Percentiles rank a stretch among this genome's conserved stretches.
Conservation (phyloP, 2,329 filamentous ascomycete species). For the Pyrenophora teres region DNA sequence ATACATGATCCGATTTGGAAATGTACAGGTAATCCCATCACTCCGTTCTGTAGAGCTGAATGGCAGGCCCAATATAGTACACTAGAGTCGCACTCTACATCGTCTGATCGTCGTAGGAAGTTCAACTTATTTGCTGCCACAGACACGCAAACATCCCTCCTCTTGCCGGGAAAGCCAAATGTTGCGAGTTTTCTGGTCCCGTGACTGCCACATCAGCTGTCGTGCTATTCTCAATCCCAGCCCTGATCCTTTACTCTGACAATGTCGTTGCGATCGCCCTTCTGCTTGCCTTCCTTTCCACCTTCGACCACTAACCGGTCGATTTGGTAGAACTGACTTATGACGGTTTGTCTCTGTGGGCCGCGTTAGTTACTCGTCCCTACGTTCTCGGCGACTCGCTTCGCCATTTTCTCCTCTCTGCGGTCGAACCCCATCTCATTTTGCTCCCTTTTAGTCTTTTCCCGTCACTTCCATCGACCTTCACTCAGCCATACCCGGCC, state of each 20-base stretch:
- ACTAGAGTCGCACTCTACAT: neutral
- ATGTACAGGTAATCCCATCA: neutral
- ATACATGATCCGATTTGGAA: too few species aligned
- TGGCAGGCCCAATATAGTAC: constrained; percentile 9
- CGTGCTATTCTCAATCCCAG: constrained; percentile 4
- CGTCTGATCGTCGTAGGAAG: constrained; percentile 6
- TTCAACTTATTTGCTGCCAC: too few species aligned
- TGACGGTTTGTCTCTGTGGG: constrained; percentile 83
- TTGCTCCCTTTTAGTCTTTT: neutral
- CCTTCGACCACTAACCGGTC: constrained; percentile 92
- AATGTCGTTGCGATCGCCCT: constrained; percentile 67
- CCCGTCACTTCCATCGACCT: neutral
- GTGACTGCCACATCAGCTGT: neutral
- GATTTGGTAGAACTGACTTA: constrained; percentile 93
- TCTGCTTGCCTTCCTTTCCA: constrained; percentile 77
- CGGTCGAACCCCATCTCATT: neutral
- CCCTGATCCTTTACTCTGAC: constrained; percentile 73
- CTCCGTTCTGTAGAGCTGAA: constrained; percentile 1
- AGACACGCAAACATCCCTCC: too few species aligned
- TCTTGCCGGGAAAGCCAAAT: too few species aligned
- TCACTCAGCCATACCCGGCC: too few species aligned
- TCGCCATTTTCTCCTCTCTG: too few species aligned
- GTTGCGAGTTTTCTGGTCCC: too few species aligned
- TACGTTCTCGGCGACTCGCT: too few species aligned
- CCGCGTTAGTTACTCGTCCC: constrained; percentile 42